Base-by-base conservation (phyloP, 2,329 filamentous ascomycete genomes). In the Seiridium cupressi region DNA sequence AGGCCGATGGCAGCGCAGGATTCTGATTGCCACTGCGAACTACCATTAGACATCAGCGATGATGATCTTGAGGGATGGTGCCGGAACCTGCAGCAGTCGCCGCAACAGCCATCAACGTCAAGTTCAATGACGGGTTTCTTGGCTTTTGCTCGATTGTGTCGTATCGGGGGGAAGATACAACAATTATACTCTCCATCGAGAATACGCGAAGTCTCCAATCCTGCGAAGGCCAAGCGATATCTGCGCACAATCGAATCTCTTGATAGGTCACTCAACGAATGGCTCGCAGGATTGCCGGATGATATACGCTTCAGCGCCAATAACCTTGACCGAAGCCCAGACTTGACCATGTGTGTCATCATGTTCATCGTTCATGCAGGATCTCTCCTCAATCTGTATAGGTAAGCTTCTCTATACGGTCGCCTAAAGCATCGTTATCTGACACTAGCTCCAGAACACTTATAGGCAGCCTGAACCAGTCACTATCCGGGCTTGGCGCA, bases 281-380 rank as follows among this genome's bases (percentile, higher is more conserved):
- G 53, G 53, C 36, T 55, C 13, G 26, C 38, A 13, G 35, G 53
- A 18, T 35, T 55, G 18, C 53, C 53, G 18, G 53, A 55, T 34
- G 53, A 42, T 31, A 55, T 55, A 26, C 53, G 53, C 42, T 55
- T 55, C 38, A 55, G 53, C 38, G 53, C 53, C 11, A 55, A 55
- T 44, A n/a, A 42, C n/a, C 26, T 55, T 9, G 53, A 55, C 44
- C 35, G 53, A 34, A 38, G 53, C 6, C 53, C 53, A 8, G 44
- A 55, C 38, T 34, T 55, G 53, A 55, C 53, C 36, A 55, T 55
- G 53, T 55, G 53, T 34, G 53, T 55, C 8, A 55, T 55, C 36
- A 55, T 55, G 53, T 55, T 55, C 42, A 55, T 55, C 18, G 53
- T 32, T 31, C 53, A 55, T 55, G 53, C 53, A 4, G 53, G 53